Evolutionary conservation across 1,284 basidiomycete genomes (phyloP), one percentile per base, ranked within the genome.

Genomic region (Papiliotrema terrestris): DNA sequence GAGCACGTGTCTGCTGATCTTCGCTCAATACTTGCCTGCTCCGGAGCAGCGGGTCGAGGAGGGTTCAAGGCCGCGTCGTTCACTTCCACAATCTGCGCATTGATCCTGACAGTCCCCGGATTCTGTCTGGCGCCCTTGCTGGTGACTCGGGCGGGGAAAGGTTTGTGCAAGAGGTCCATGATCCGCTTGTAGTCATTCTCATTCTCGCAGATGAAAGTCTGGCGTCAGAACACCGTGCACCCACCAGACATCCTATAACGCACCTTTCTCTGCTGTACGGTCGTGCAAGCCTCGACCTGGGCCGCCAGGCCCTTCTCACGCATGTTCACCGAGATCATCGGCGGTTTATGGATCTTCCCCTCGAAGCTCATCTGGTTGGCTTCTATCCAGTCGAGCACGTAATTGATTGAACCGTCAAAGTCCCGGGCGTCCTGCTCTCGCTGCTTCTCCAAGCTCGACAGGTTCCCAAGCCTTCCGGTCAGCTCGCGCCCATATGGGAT

Each of bases 131-230:
- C 8, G 38, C 37, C 47, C 23, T 45, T 14, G 36, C 54, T 20
- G 57, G 29, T 22, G 35, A 42, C 15, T 37, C 46, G 15, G 39
- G 26, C 2, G 15, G 52, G 59, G 14, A 43, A 43, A 14, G 20
- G 22, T 65, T 87, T 86, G 63, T 88, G 87, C 61, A 91, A 81
- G 32, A 84, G 76, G 36, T 78, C 74, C 61, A 88, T 86, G 45
- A 93, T 77, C 0, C 80, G 77, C 52, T 86, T 80, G 55, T 90
- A 90, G 69, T 98, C 95, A 37, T 89, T 87, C 55, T 87, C 83
- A 60, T 84, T 87, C 71, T 94, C 88, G 36, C 86, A 86, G 3
- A 98, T 85, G 71, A 98, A 88, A 0, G 86, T 91, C 89, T n/a
- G 14, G 54, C 56, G 52, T 51, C 37, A 47, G n/a, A 35, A 32